These are phyloP conservation scores for Cercophora newfieldiana DNA, from an alignment of 495 filamentous ascomycete genomes.

Conservation along the genomic window DNA sequence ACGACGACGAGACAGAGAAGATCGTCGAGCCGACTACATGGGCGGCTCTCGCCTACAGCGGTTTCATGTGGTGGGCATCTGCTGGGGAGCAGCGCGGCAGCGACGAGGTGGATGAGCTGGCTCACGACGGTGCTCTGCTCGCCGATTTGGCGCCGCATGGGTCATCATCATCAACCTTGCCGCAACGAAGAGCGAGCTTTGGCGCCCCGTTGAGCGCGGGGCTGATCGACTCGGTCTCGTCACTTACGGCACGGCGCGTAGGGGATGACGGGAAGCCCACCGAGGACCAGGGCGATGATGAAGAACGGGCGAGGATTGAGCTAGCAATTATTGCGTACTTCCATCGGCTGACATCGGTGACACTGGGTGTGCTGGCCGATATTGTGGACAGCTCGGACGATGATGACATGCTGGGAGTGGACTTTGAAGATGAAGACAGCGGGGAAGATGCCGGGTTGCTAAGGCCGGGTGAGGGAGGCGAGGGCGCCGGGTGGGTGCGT, in stretches of 20 bases:
- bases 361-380: slow-evolving; percentile 69
- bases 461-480: slow-evolving; percentile 26
- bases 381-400: slow-evolving; percentile 62
- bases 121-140: slow-evolving; percentile 49
- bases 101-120: slow-evolving; percentile 49
- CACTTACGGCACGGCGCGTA: slow-evolving; percentile 33
- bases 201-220: slow-evolving; percentile 19
- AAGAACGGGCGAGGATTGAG: slow-evolving; percentile 50
- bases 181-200: slow-evolving; percentile 35
- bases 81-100: slow-evolving; percentile 78
- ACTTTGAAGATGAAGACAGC: slow-evolving; percentile 24
- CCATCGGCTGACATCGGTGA: slow-evolving; percentile 74
- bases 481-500: slow-evolving; percentile 46
- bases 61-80: slow-evolving; percentile 98
- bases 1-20: slow-evolving; percentile 46
- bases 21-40: slow-evolving; percentile 81
- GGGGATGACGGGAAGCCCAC: slow-evolving; percentile 3
- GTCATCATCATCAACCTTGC: slow-evolving; percentile 6
- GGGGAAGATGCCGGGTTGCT: slow-evolving; percentile 30
- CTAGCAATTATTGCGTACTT: slow-evolving; percentile 88
- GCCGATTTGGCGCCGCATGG: slow-evolving; percentile 40
- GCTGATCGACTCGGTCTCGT: slow-evolving; percentile 40
- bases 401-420: slow-evolving; percentile 48
- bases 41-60: slow-evolving; percentile 83
- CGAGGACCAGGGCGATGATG: slow-evolving; percentile 16